A percentile compares a stretch with the other conserved stretches of the same genome.
phyloP scores from a whole-genome alignment of 2,329 filamentous ascomycete species.

The Cladorrhinum sp. region DNA sequence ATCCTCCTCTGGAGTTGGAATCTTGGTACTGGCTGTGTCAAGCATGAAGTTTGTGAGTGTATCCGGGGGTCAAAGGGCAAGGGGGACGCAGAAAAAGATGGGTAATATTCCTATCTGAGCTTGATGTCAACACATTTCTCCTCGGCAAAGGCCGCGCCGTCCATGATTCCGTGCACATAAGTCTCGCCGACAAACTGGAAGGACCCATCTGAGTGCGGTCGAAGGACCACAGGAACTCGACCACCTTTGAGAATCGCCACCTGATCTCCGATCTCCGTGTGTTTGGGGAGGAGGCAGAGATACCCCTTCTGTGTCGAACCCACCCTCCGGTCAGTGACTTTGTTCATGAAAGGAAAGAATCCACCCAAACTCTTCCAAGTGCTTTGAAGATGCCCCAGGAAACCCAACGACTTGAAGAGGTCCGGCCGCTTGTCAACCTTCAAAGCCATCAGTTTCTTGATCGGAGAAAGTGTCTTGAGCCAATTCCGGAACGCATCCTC shows the following conservation, averaged over 20 bases:
- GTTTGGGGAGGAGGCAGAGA: slow-evolving; percentile 11
- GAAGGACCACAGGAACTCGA: slow-evolving; percentile 10
- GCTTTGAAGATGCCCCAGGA: slow-evolving; percentile 5
- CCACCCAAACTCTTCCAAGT: slow-evolving; percentile 8
- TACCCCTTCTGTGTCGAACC: slow-evolving; percentile 4
- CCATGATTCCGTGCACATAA: slow-evolving; percentile 14
- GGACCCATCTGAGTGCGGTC: slow-evolving; percentile 4
- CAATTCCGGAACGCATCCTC: slow-evolving; percentile 1
- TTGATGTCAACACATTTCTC: slow-evolving; percentile 6
- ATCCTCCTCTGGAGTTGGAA: too few relatives aligned
- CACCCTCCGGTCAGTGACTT: slow-evolving; percentile 6
- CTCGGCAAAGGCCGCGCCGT: slow-evolving; percentile 11
- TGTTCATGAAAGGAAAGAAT: slow-evolving; percentile 2
- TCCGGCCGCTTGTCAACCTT: neutral
- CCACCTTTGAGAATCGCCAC: slow-evolving; percentile 9
- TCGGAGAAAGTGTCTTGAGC: neutral
- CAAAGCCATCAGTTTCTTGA: neutral
- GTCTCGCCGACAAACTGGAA: slow-evolving; percentile 13
- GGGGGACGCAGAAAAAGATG: too few relatives aligned
- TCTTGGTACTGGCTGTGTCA: too few relatives aligned
- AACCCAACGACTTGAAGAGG: neutral
- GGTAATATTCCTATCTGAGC: slow-evolving; percentile 5
- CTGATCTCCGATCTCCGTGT: slow-evolving; percentile 8
- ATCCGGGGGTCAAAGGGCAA: too few relatives aligned
- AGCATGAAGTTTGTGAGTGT: too few relatives aligned